Base-by-base conservation (phyloP, 176 grass and related monocot genomes). In the Thalia dealbata region DNA sequence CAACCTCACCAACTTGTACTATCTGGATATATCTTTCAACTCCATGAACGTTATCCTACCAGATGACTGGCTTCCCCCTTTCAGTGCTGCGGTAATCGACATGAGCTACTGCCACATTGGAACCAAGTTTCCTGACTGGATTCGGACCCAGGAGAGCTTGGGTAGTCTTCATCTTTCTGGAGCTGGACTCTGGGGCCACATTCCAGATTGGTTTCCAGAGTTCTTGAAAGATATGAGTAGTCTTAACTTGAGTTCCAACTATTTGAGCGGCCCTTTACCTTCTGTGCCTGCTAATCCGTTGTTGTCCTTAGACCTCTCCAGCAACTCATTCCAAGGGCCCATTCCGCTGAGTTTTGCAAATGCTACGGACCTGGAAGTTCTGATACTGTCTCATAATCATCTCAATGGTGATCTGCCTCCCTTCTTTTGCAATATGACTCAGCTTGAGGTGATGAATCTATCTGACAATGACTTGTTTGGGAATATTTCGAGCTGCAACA, bases 1-100 rank as follows among this genome's bases (percentile, higher is more conserved):
- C 12, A 72, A 83, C 60, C 74, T 83, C 16, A 73, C 51, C 14
- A 78, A 43, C 1, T 73, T 83, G 14, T 27, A 18, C 19, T 1
- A 43, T 15, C 70, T 83, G 6, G 67, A 73, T 19, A 50, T 83
- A 28, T 78, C 81, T 50, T 75, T 27, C 0, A 83, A 78, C 59
- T 64, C 35, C 14, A 29, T 83, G 67, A 35, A 50, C 11, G 6
- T 76, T 2, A 48, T 56, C 61, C 29, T 82, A 19, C 69, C 61
- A 23, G 0, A 74, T 69, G 55, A 75, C 68, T 64, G 61, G 61
- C 14, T 64, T 64, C 27, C 61, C 27, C 61, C 4, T 32, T 64
- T 64, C 7, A 0, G 28, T 30, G 61, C 61, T 16, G 0, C 11
- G 0, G 0, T 6, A 2, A 64, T 64, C 10, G 13, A 64, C 15